Evolutionary conservation across 371 early-diverging fungal genomes (phyloP), one percentile per base, ranked within the genome.

Genomic region (Mortierella sp.): DNA sequence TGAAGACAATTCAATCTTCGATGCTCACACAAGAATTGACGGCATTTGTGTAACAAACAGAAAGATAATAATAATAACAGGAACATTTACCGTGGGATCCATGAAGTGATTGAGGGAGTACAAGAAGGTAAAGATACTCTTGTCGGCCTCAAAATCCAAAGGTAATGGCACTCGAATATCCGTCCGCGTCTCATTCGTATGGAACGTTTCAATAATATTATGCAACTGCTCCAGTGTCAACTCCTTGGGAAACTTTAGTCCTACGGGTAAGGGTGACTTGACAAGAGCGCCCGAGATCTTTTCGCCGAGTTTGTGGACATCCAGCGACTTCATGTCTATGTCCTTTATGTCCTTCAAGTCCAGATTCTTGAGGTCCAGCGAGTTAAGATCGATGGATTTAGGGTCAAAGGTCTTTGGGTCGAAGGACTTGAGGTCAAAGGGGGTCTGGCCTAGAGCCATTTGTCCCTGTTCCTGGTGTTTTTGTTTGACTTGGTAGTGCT

Each of bases 101-200:
- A 52, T 79, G 58, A 76, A 81, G 0, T 55, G 68, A 31, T 81
- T 79, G 60, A 81, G 74, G 34, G 78, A 70, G 34, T 84, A 84
- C 0, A 84, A 28, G 34, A 79, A 81, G 54, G 77, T 79, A 44
- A 78, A 84, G 45, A 84, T 60, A 57, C 85, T 84, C 70, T 84
- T 84, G 2, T 78, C 58, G 8, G 81, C 74, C 50, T 84, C 79
- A 77, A 84, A 84, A 26, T 73, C 77, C 74, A 70, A 19, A 0
- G 85, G 85, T 0, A 81, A 72, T 13, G 70, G 58, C 3, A 81
- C 55, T 45, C 76, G 58, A 16, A 84, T 31, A 52, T 84, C 85
- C 11, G 79, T 81, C 60, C 85, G 45, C 0, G 85, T 81, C 72
- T 84, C 85, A 16, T 84, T 73, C 71, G 16, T n/a, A 70, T 84